phyloP scores from a whole-genome alignment of 2,329 filamentous ascomycete genomes.

The Diplodia mutila region DNA sequence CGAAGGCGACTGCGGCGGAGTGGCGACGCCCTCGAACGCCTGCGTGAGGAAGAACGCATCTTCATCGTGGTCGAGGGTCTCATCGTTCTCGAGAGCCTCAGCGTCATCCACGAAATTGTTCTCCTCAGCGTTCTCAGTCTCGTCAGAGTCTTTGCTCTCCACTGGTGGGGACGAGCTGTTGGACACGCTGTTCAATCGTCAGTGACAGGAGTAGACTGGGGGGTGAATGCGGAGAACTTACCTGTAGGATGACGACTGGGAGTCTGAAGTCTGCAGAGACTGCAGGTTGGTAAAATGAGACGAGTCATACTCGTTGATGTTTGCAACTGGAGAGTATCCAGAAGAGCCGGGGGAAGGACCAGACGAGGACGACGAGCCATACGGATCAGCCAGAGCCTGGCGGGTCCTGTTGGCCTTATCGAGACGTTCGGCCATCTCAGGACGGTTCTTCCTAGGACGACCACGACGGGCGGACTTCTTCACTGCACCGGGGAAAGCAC shows the following conservation, averaged over 20 bases:
- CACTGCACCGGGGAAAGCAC: slow-evolving; percentile 82
- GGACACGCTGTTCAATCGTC: background rate
- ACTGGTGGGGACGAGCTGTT: slow-evolving; percentile 1
- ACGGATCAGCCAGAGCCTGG: slow-evolving; percentile 38
- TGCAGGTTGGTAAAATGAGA: slow-evolving; percentile 23
- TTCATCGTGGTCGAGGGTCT: slow-evolving; percentile 34
- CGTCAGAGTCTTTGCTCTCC: background rate
- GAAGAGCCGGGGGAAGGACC: slow-evolving; percentile 24
- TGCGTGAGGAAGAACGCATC: slow-evolving; percentile 38
- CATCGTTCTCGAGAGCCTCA: slow-evolving; percentile 35
- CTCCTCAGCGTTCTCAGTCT: background rate
- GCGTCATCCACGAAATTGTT: slow-evolving; percentile 20
- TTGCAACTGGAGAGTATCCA: slow-evolving; percentile 22
- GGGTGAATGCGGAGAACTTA: background rate
- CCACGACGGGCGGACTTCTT: slow-evolving; percentile 70
- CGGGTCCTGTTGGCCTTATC: slow-evolving; percentile 61
- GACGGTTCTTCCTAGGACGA: slow-evolving; percentile 64
- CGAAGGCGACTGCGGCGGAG: slow-evolving; percentile 43
- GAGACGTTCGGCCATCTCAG: slow-evolving; percentile 61
- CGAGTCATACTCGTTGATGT: slow-evolving; percentile 25
- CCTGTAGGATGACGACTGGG: slow-evolving; percentile 18
- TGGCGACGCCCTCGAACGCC: slow-evolving; percentile 35
- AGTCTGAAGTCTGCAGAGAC: slow-evolving; percentile 16
- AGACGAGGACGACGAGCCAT: slow-evolving; percentile 38
- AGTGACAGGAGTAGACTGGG: background rate